These are phyloP conservation scores for Phylloporus scabripes DNA, from an alignment of 768 basidiomycete genomes.

Conservation along the genomic window DNA sequence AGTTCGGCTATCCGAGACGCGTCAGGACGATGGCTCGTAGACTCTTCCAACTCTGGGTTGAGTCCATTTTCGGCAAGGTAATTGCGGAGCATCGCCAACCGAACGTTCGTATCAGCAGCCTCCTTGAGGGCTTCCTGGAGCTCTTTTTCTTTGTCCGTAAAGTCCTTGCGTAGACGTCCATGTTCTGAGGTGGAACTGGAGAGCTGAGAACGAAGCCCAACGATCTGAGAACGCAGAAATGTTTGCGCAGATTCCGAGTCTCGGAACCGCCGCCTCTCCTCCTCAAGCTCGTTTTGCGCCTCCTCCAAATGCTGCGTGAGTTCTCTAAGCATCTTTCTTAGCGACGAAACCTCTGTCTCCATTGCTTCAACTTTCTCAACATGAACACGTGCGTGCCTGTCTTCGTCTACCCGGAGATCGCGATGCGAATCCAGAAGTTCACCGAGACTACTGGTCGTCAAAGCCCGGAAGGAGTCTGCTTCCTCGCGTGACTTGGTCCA, in stretches of 20 bases:
- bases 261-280: conserved; percentile 60
- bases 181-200: conserved; percentile 62
- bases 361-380: conserved; percentile 78
- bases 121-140: conserved; percentile 61
- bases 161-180: conserved; percentile 64
- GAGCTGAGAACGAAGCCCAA: conserved; percentile 68
- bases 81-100: conserved; percentile 73
- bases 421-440: conserved; percentile 85
- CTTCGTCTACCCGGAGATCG: conserved; percentile 80
- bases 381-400: conserved; percentile 67
- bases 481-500: conserved; percentile 93
- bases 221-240: conserved; percentile 64
- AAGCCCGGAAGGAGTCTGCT: conserved; percentile 81
- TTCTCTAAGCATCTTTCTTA: conserved; percentile 79
- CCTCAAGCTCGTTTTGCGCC: conserved; percentile 53
- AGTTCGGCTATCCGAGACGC: conserved; percentile 61
- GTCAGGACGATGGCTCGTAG: conserved; percentile 31
- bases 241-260: conserved; percentile 63
- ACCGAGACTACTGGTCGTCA: conserved; percentile 82
- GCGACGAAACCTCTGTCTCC: conserved; percentile 67
- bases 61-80: conserved; percentile 89
- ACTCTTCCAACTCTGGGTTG: conserved; percentile 63
- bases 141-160: conserved; percentile 59
- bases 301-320: conserved; percentile 67
- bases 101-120: conserved; percentile 63